Percentiles rank a stretch among this genome's conserved stretches.
Conservation (phyloP, 768 basidiomycete species). For the Suillus hirtellus region DNA sequence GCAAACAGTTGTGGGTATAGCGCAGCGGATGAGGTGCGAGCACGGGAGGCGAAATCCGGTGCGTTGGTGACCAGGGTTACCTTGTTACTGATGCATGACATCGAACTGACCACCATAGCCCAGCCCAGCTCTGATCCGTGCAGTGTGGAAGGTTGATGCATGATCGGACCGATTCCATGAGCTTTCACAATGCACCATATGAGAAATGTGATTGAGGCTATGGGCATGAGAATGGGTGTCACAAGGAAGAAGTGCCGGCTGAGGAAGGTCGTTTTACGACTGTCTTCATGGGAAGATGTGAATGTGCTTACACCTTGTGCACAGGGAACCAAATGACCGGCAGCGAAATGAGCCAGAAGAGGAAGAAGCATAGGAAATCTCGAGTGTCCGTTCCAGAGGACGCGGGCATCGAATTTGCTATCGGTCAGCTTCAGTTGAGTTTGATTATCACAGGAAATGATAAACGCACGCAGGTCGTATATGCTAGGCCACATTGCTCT, state of each 20-base stretch:
- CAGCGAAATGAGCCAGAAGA: conserved; percentile 82
- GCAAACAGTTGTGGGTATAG: conserved; percentile 68
- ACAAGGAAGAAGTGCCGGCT: conserved; percentile 78
- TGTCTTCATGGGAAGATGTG: conserved; percentile 11
- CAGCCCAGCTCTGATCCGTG: conserved; percentile 72
- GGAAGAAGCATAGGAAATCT: conserved; percentile 80
- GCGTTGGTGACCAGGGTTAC: conserved; percentile 76
- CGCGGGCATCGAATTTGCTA: conserved; percentile 71
- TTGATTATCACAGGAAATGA: not conserved
- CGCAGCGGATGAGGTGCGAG: conserved; percentile 55
- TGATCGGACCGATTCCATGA: conserved; percentile 73
- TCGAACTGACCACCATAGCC: conserved; percentile 71
- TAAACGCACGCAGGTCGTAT: conserved; percentile 56
- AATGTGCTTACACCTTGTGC: conserved; percentile 64
- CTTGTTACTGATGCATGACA: conserved; percentile 82
- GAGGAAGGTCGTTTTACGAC: conserved; percentile 17
- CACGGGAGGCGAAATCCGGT: conserved; percentile 74
- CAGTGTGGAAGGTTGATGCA: conserved; percentile 61
- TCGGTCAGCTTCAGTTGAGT: not conserved
- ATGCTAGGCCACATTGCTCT: conserved; percentile 76
- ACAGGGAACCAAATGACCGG: conserved; percentile 84
- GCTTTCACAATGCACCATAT: conserved; percentile 79
- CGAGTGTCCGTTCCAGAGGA: conserved; percentile 75
- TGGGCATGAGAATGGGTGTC: conserved; percentile 73
- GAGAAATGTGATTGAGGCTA: conserved; percentile 71